Conservation (phyloP, 305 asterid genomes). For the Fraxinus sp. region DNA sequence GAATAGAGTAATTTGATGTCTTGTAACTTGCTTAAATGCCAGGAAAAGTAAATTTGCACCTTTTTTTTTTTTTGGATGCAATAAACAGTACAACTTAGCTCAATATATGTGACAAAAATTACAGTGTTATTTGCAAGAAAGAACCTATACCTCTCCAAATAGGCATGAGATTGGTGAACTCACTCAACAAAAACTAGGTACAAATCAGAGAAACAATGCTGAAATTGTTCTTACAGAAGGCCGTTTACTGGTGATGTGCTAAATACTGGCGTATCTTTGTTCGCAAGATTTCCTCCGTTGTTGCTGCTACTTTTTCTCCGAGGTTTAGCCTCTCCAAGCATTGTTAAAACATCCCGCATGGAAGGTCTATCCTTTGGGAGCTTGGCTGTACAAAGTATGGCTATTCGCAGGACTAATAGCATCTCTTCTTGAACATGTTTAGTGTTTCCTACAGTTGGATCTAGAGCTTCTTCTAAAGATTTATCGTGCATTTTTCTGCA, state of each 20-base stretch:
- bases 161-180: constrained; percentile 24
- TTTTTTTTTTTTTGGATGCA: constrained; percentile 12
- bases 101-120: constrained; percentile 26
- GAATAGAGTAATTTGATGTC: neutral
- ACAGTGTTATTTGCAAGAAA: constrained; percentile 31
- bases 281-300: constrained; percentile 29
- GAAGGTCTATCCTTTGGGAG: constrained; percentile 86
- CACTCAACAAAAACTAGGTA: constrained; percentile 28
- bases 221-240: constrained; percentile 30
- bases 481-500: constrained; percentile 51
- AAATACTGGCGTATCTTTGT: constrained; percentile 60
- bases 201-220: constrained; percentile 18
- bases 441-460: constrained; percentile 61
- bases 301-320: constrained; percentile 62
- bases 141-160: constrained; percentile 22
- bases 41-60: neutral
- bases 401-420: constrained; percentile 70
- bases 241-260: constrained; percentile 75
- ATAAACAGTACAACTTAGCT: constrained; percentile 21
- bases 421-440: constrained; percentile 83
- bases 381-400: constrained; percentile 77
- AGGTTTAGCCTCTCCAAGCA: constrained; percentile 90
- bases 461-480: constrained; percentile 64
- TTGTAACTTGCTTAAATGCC: neutral
- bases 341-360: constrained; percentile 82